Evolutionary conservation across 257 asterid genomes (phyloP), one percentile per base, ranked within the genome.

Genomic region (Gynochthodes officinalis): DNA sequence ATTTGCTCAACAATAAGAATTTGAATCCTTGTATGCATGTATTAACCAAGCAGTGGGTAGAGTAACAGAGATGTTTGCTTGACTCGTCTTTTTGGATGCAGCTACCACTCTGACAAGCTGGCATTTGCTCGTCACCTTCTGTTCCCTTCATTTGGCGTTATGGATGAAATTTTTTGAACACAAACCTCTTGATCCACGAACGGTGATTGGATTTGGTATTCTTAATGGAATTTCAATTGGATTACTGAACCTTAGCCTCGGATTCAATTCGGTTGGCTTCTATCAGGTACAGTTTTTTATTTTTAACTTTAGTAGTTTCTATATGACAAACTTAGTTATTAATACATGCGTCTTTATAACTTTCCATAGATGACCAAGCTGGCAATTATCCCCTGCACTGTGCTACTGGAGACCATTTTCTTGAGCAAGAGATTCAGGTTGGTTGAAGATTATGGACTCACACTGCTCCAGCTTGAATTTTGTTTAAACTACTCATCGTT

Each of bases 381-480:
- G 85, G 98, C 96, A 40, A 92, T 92, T 75, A 92, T 92, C 80
- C 98, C 98, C 48, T 92, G 98, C 84, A 93, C 96, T 7, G 93
- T 93, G 58, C 71, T 93, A 48, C 75, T 93, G 81, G 96, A 93
- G 82, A 92, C 98, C 78, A 82, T 90, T 83, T 92, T 90, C 88
- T 82, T 87, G 19, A 82, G 89, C 89, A 90, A 93, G 84, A 83
- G 62, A 72, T 93, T 93, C 91, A 93, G 98, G 98, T 90, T 39
- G 68, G 79, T 69, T 63, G 49, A 35, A 32, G 44, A 60, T 14
- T 0, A 19, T 13, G 21, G 27, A 30, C 67, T 35, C 15, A 2
- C 4, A 48, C 53, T 48, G 11, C 2, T 48, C 21, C 53, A 48
- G 21, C 53, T 19, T 61, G 13, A 61, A 61, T 5, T 33, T 61